Conservation (phyloP, 2,329 filamentous ascomycete species). For the Rhinocladiella mackenziei region DNA sequence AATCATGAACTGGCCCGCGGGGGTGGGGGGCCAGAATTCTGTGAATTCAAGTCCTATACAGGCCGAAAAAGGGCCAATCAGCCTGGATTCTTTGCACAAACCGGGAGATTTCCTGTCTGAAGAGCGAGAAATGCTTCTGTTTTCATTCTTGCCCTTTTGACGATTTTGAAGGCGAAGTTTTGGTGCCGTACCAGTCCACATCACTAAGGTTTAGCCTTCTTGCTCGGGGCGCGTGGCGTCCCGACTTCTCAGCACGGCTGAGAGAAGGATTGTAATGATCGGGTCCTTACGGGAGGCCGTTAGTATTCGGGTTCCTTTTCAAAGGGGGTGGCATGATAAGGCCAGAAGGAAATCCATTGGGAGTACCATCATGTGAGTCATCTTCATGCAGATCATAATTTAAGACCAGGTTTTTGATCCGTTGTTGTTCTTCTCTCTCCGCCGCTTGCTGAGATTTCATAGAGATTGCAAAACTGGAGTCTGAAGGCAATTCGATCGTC, state of each 20-base stretch:
- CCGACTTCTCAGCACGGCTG: slow-evolving; percentile 51
- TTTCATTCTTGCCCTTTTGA: slow-evolving; percentile 10
- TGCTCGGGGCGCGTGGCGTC: slow-evolving; percentile 71
- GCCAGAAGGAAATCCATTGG: slow-evolving; percentile 35
- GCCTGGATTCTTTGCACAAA: slow-evolving; percentile 28
- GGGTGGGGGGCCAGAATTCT: too few relatives aligned
- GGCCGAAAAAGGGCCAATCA: slow-evolving; percentile 24
- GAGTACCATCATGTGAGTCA: slow-evolving; percentile 74
- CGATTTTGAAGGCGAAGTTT: slow-evolving; percentile 4
- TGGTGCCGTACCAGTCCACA: slow-evolving; percentile 79
- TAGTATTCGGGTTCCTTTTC: slow-evolving; percentile 35
- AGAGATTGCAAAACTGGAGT: slow-evolving; percentile 91
- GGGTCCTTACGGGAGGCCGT: slow-evolving; percentile 35
- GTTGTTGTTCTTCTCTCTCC: slow-evolving; percentile 92
- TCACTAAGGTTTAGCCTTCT: slow-evolving; percentile 93
- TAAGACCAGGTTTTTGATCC: slow-evolving; percentile 95
- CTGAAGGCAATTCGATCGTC: slow-evolving; percentile 77
- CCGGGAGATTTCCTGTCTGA: slow-evolving; percentile 7
- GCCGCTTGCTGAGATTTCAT: slow-evolving; percentile 96
- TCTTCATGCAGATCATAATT: slow-evolving; percentile 90
- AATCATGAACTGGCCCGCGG: too few relatives aligned
- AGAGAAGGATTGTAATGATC: slow-evolving; percentile 42
- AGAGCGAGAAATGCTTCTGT: slow-evolving; percentile 5
- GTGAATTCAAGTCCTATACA: slow-evolving; percentile 21
- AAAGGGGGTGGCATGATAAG: slow-evolving; percentile 36